Base-by-base conservation (phyloP, 2,329 filamentous ascomycete genomes). In the Aspergillus pseudonomiae region DNA sequence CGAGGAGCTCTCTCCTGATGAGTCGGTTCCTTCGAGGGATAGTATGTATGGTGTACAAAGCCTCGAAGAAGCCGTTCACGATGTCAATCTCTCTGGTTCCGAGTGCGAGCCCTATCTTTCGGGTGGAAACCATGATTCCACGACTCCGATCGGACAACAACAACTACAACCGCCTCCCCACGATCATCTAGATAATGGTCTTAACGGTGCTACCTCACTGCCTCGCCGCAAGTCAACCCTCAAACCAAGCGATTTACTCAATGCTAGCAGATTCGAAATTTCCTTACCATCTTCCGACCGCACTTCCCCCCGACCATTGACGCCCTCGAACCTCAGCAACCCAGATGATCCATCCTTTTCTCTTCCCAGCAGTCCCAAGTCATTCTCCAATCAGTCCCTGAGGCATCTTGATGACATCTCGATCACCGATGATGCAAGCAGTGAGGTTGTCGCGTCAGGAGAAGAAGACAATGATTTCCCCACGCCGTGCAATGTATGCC, bases 341-440 rank as follows among this genome's bases (percentile, higher is more conserved):
- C 81, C 83, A 6, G 78, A 80, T 56, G 82, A 82, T 41, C 77
- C 79, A 2, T 83, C 82, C 2, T 84, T 82, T 3, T 84, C 80
- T 12, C 75, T 86, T 43, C 82, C 85, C 2, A 85, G 84, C 71
- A 88, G 86, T 58, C 87, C 87, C 1, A 86, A 85, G 65, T 88
- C 86, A 4, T 79, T 79, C 4, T 88, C 86, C 7, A 81, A 85
- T n/a, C 84, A 83, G 53, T 89, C 86, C 0, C 78, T 88, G 61
- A 81, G 83, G 62, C 80, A 86, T 21, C 84, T 85, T n/a, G 87
- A 89, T 71, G 81, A 87, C 70, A 83, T 86, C 59, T 81, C 81
- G 52, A 77, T 83, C 11, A 78, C 80, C 9, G 85, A 88, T 67
- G 87, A 88, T 45, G 78, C 78, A 55, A 80, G 78, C 32, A 88